Evolutionary conservation across 2,329 filamentous ascomycete species (phyloP).

Genomic region (Metarhizium humberi): DNA sequence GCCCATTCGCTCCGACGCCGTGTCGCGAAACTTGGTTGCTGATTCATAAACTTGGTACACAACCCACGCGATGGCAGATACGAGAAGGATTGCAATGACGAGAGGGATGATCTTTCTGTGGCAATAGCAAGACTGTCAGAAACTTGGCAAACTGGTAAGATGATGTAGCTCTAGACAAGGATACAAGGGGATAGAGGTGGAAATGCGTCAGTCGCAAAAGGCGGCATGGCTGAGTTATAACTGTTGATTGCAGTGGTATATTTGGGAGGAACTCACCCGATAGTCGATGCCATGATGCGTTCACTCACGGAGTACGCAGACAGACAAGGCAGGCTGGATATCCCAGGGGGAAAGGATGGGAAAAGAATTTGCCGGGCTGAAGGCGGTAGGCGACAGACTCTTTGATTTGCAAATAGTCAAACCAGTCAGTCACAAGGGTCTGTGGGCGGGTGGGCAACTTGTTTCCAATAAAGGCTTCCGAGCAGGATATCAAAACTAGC

Average conservation of each 20-base stretch:
- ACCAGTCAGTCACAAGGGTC: too few relatives aligned
- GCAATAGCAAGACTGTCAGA: neutral
- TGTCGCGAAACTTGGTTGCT: slow-evolving; percentile 53
- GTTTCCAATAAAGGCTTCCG: too few relatives aligned
- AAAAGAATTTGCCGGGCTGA: too few relatives aligned
- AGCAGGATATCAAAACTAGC: too few relatives aligned
- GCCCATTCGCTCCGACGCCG: slow-evolving; percentile 61
- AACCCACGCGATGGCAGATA: slow-evolving; percentile 51
- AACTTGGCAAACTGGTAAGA: neutral
- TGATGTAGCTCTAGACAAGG: neutral
- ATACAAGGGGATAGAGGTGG: neutral
- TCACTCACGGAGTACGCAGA: neutral
- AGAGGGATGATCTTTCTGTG: slow-evolving; percentile 57
- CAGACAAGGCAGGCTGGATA: neutral
- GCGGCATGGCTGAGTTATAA: neutral
- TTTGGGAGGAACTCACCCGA: slow-evolving; percentile 2
- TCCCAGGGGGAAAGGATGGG: neutral
- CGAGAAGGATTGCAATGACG: slow-evolving; percentile 49
- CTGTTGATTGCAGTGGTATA: neutral
- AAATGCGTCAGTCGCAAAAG: neutral
- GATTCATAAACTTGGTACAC: slow-evolving; percentile 66
- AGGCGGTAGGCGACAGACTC: too few relatives aligned
- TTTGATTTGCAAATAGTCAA: too few relatives aligned
- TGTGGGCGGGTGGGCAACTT: too few relatives aligned
- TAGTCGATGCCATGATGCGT: slow-evolving; percentile 6